phyloP scores from a whole-genome alignment of 169 alveolate genomes.

The Perkinsus marinus region DNA sequence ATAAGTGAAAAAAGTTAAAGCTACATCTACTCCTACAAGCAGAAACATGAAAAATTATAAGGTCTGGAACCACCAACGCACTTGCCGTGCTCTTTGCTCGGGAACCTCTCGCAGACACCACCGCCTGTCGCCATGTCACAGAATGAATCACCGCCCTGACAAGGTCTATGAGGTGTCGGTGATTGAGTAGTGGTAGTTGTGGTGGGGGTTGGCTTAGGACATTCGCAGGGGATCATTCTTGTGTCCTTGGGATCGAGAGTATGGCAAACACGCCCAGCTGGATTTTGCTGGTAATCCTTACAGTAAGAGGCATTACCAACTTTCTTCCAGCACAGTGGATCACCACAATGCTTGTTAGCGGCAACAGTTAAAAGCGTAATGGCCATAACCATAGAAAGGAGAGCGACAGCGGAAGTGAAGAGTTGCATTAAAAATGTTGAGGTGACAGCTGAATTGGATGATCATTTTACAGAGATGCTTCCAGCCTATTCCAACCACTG shows the following conservation, averaged over 20 bases:
- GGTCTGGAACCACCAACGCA: not conserved
- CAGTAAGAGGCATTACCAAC: not conserved
- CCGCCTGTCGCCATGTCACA: not conserved
- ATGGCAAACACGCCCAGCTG: not conserved
- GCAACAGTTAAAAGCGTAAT: not conserved
- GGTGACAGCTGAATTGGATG: no score
- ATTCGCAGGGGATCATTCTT: not conserved
- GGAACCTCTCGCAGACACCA: not conserved
- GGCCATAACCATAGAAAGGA: not conserved
- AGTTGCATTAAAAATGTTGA: no score
- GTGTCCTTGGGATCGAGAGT: not conserved
- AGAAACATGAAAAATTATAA: not conserved
- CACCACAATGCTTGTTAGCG: not conserved
- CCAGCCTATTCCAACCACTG: no score
- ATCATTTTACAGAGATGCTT: no score
- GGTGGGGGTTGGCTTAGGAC: not conserved
- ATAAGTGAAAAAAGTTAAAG: no score
- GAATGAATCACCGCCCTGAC: not conserved
- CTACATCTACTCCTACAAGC: not conserved
- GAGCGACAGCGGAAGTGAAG: no score
- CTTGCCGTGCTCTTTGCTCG: not conserved
- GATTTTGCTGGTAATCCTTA: not conserved
- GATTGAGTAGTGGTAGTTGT: not conserved
- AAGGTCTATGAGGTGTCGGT: not conserved
- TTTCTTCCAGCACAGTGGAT: not conserved